These are phyloP conservation scores for Dothistroma pini DNA, from an alignment of 2,329 filamentous ascomycete genomes.

Conservation along the genomic window DNA sequence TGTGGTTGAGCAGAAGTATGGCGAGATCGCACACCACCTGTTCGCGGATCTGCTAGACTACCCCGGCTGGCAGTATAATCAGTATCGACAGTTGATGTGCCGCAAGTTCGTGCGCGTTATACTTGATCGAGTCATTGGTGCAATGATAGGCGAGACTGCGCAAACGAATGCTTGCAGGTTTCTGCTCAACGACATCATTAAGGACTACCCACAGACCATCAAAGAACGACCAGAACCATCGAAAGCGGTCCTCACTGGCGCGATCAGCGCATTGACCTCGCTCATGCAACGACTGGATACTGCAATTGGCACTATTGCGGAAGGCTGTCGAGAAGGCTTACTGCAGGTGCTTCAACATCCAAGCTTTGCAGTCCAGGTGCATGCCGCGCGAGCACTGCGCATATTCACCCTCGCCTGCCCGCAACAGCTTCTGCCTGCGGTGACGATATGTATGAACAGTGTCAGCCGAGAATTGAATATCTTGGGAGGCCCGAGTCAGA, in stretches of 20 bases:
- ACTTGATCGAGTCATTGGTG: slow-evolving; percentile 77
- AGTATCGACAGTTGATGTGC: slow-evolving; percentile 81
- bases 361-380: slow-evolving; percentile 92
- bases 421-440: slow-evolving; percentile 82
- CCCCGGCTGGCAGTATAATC: slow-evolving; percentile 71
- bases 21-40: slow-evolving; percentile 74
- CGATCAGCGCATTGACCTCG: slow-evolving; percentile 74
- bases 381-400: slow-evolving; percentile 80
- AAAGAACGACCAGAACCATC: slow-evolving; percentile 84
- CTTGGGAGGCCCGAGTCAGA: slow-evolving; percentile 69
- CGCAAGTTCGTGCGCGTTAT: slow-evolving; percentile 80
- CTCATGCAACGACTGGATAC: slow-evolving; percentile 78
- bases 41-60: slow-evolving; percentile 76
- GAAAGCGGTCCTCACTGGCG: slow-evolving; percentile 77
- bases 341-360: slow-evolving; percentile 90
- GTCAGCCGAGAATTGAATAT: slow-evolving; percentile 80
- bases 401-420: slow-evolving; percentile 86
- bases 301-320: slow-evolving; percentile 73
- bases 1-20: slow-evolving; percentile 78
- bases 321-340: slow-evolving; percentile 78
- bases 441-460: slow-evolving; percentile 96
- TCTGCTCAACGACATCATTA: slow-evolving; percentile 82
- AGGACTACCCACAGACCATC: slow-evolving; percentile 87
- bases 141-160: slow-evolving; percentile 82
- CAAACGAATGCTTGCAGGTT: slow-evolving; percentile 78